Conservation (phyloP, 2,329 filamentous ascomycete genomes). For the Cladophialophora immunda region DNA sequence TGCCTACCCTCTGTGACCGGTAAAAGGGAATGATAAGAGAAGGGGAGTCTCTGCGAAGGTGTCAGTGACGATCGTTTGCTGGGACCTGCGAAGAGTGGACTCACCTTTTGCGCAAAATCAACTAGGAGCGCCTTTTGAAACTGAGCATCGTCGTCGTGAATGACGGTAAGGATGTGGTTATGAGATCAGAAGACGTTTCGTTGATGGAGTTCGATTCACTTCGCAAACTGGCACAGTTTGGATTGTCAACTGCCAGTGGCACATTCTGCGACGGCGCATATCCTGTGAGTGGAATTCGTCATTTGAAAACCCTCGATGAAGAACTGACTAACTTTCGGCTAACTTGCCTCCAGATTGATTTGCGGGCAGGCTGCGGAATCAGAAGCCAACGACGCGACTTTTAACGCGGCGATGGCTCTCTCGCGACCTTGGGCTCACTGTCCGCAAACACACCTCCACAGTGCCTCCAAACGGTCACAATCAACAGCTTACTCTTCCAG, state of each 20-base stretch:
- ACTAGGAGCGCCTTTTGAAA: not conserved
- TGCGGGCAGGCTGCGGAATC: not conserved
- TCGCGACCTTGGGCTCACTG: not conserved
- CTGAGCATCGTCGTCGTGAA: not conserved
- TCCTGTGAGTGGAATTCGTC: not conserved
- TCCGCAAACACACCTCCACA: not conserved
- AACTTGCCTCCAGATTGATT: not conserved
- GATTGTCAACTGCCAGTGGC: not conserved
- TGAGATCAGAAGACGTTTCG: not conserved
- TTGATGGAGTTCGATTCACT: not conserved
- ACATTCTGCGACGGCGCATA: not conserved
- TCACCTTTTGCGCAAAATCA: slow-evolving; percentile 3
- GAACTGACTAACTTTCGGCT: not conserved
- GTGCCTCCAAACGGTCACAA: not conserved
- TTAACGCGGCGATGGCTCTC: not conserved
- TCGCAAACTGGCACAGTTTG: not conserved
- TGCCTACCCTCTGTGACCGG: slow-evolving; percentile 1
- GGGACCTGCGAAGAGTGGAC: not conserved
- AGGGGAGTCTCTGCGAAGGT: slow-evolving; percentile 5
- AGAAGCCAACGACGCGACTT: not conserved
- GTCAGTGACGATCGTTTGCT: slow-evolving; percentile 18
- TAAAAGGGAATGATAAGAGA: slow-evolving; percentile 7
- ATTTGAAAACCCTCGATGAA: not conserved
- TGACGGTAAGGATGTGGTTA: not conserved
- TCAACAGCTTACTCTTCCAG: not conserved